Conservation (phyloP, 2,329 filamentous ascomycete genomes). For the Xylariomycetidae sp. region DNA sequence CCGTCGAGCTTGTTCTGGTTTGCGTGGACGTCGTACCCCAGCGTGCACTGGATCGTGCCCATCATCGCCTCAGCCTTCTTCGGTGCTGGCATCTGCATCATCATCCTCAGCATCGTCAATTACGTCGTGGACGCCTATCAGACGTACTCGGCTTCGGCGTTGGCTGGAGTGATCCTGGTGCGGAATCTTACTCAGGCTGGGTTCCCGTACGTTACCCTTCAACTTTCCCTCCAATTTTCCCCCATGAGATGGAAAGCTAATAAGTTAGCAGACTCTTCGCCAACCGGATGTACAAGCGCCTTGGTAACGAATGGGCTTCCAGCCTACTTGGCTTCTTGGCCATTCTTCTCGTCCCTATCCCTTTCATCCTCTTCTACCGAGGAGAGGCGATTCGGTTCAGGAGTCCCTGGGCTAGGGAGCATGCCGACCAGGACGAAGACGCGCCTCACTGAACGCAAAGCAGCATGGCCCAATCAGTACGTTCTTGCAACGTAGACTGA, state of each 20-base stretch:
- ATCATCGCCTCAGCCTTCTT: slow-evolving; percentile 22
- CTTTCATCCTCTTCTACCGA: slow-evolving; percentile 2
- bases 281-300: slow-evolving; percentile 2
- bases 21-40: slow-evolving; percentile 53
- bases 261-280: slow-evolving; percentile 1
- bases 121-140: slow-evolving; percentile 46
- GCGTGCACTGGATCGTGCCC: slow-evolving; percentile 43
- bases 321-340: slow-evolving; percentile 2
- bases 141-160: slow-evolving; percentile 2
- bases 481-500: no score
- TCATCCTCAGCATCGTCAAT: slow-evolving; percentile 49
- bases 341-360: slow-evolving; percentile 1
- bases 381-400: neutral
- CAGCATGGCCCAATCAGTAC: no score
- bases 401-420: slow-evolving; percentile 2
- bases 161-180: slow-evolving; percentile 3
- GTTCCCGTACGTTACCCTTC: neutral
- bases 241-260: neutral
- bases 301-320: slow-evolving; percentile 3
- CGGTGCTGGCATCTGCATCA: slow-evolving; percentile 35
- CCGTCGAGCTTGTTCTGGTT: slow-evolving; percentile 61
- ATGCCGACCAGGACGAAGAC: slow-evolving; percentile 4
- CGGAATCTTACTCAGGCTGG: slow-evolving; percentile 1
- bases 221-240: neutral
- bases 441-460: slow-evolving; percentile 1